Base-by-base conservation (phyloP, 1,284 basidiomycete species). In the Leccinum cinnamomeum region DNA sequence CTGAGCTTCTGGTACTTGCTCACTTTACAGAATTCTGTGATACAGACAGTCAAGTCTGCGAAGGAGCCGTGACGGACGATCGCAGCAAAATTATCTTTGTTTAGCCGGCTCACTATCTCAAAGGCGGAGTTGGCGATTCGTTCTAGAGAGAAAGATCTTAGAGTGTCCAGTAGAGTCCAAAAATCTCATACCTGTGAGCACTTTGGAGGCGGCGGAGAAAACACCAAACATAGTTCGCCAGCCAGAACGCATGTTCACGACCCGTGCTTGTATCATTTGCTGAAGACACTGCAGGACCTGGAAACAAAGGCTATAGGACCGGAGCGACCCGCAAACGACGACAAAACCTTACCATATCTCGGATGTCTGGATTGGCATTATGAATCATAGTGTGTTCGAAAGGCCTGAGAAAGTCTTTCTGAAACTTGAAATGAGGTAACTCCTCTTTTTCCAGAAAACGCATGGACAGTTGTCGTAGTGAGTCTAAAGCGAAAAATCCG, bases 161-260 rank as follows among this genome's bases (percentile, higher is more conserved):
- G 35, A 57, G 35, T 30, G 25, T 55, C 46, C 58, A 54, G 55
- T 33, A 55, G 16, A n/a, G 18, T 20, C 12, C 25, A 50, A 39
- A 44, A 35, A 60, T 23, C 7, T 50, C 82, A 53, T 65, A 92
- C 92, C 92, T 70, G 94, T 97, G 28, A 91, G 81, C n/a, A 96
- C 95, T 73, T 90, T 94, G 4, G 96, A 96, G 0, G 97, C 95
- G 11, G 97, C 95, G 30, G 96, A 94, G 73, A 99, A 98, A 11
- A 98, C 97, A 35, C 94, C 93, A 75, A 99, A 98, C 92, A 99
- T 97, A 0, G 98, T 99, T 66, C 95, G 84, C 97, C 97, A 99
- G 23, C 98, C 97, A 1, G 97, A 99, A 33, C 97, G 89, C 79
- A 99, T 87, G 74, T 99, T 99, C 69, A 94, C 89, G 3, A 93